Conservation (phyloP, 2,329 filamentous ascomycete genomes). For the Cladosporium cucumerinum region DNA sequence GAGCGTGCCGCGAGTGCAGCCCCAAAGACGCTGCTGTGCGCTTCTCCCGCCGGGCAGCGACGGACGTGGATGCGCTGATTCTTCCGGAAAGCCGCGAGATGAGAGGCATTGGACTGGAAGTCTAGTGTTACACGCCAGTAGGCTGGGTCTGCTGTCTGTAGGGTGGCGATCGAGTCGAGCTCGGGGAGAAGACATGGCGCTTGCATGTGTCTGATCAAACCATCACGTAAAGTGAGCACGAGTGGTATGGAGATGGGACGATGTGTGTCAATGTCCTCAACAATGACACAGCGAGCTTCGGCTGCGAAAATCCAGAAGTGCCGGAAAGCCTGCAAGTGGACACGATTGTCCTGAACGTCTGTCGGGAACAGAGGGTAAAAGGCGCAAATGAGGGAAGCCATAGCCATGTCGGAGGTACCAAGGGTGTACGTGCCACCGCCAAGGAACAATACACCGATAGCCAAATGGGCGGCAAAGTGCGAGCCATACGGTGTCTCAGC, state of each 20-base stretch:
- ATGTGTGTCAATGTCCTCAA: slow-evolving; percentile 80
- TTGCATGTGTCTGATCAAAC: slow-evolving; percentile 33
- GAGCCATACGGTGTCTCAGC: slow-evolving; percentile 85
- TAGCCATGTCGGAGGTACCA: slow-evolving; percentile 79
- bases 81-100: slow-evolving; percentile 62
- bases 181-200: slow-evolving; percentile 63
- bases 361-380: slow-evolving; percentile 94
- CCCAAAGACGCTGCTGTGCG: slow-evolving; percentile 58
- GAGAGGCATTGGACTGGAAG: slow-evolving; percentile 60
- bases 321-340: slow-evolving; percentile 91
- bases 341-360: slow-evolving; percentile 86
- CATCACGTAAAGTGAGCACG: slow-evolving; percentile 28
- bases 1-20: slow-evolving; percentile 71
- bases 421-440: slow-evolving; percentile 92
- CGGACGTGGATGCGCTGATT: slow-evolving; percentile 74
- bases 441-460: slow-evolving; percentile 85
- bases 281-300: slow-evolving; percentile 82
- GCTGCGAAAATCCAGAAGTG: slow-evolving; percentile 96
- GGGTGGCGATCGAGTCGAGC: slow-evolving; percentile 57
- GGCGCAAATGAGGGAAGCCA: slow-evolving; percentile 79
- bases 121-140: slow-evolving; percentile 83
- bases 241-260: slow-evolving; percentile 62
- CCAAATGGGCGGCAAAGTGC: slow-evolving; percentile 87
- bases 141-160: slow-evolving; percentile 61
- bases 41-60: slow-evolving; percentile 55